Conservation (phyloP, 148 eudicot genomes). For the Camellia lanceoleosa region DNA sequence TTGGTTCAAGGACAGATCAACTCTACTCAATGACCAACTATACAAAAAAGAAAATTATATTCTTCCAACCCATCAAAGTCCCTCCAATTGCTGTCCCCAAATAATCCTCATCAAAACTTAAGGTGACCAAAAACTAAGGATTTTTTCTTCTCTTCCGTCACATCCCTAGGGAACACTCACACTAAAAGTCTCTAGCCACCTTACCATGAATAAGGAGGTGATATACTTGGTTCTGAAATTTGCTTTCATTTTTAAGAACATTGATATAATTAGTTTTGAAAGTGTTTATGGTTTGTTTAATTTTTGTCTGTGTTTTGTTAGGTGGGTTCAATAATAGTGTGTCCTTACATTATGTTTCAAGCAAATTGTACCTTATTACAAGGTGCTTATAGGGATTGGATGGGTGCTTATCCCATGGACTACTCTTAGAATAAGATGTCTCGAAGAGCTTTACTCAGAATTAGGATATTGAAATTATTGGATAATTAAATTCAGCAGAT, state of each 20-base stretch:
- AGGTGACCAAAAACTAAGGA: background rate
- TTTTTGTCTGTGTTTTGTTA: background rate
- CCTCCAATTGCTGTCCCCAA: background rate
- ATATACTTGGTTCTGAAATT: background rate
- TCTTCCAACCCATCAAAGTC: background rate
- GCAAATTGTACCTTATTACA: background rate
- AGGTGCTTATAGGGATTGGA: constrained; percentile 2
- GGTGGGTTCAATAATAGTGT: background rate
- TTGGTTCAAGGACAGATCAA: background rate
- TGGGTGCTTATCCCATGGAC: background rate
- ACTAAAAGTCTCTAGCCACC: background rate
- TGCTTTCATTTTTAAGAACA: background rate
- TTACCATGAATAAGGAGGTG: constrained; percentile 1
- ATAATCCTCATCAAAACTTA: background rate
- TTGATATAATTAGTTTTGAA: background rate
- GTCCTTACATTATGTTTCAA: background rate
- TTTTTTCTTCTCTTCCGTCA: background rate
- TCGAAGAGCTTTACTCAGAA: background rate
- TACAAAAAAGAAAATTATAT: background rate
- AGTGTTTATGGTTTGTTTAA: background rate
- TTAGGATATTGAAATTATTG: background rate
- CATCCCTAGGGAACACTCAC: too few relatives aligned
- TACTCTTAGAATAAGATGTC: background rate
- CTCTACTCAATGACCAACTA: background rate
- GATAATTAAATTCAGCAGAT: background rate